A percentile compares a stretch with the other conserved stretches of the same genome.
phyloP scores from a whole-genome alignment of 2,329 filamentous ascomycete genomes.

The Alternaria sp. region DNA sequence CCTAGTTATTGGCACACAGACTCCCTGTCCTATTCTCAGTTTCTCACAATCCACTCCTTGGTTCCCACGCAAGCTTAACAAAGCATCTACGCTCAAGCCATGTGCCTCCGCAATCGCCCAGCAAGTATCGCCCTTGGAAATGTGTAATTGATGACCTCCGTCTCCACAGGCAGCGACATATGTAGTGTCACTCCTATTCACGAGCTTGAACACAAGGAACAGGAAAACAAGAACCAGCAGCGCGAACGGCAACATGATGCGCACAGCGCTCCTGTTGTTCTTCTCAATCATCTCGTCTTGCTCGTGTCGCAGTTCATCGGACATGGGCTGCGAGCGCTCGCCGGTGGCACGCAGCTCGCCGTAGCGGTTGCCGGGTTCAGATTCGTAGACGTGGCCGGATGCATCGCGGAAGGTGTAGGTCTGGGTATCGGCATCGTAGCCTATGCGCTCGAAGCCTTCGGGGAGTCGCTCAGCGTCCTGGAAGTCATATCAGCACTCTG shows the following conservation, averaged over 20 bases:
- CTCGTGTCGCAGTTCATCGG: background rate
- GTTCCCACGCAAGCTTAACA: constrained; percentile 57
- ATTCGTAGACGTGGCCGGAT: constrained; percentile 61
- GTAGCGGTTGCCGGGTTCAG: constrained; percentile 61
- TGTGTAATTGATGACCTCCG: constrained; percentile 50
- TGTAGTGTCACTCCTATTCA: constrained; percentile 17
- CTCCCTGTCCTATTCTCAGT: constrained; percentile 53
- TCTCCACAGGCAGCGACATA: constrained; percentile 32
- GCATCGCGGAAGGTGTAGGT: constrained; percentile 62
- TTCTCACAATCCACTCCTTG: constrained; percentile 59
- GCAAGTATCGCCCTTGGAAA: constrained; percentile 62
- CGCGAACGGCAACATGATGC: constrained; percentile 67
- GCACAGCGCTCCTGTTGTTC: constrained; percentile 56
- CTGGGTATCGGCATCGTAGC: constrained; percentile 66
- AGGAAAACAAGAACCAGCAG: constrained; percentile 63
- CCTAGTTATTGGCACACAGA: constrained; percentile 56
- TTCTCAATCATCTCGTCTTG: constrained; percentile 29
- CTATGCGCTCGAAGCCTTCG: constrained; percentile 63
- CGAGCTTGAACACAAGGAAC: constrained; percentile 53
- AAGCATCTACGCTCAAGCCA: constrained; percentile 57
- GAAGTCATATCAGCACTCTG: background rate
- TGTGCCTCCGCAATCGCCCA: constrained; percentile 60
- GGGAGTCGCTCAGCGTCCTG: constrained; percentile 64
- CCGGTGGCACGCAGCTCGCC: constrained; percentile 52
- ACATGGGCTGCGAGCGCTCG: constrained; percentile 12